Conservation (phyloP, 1,284 basidiomycete species). For the Irpex sp. region DNA sequence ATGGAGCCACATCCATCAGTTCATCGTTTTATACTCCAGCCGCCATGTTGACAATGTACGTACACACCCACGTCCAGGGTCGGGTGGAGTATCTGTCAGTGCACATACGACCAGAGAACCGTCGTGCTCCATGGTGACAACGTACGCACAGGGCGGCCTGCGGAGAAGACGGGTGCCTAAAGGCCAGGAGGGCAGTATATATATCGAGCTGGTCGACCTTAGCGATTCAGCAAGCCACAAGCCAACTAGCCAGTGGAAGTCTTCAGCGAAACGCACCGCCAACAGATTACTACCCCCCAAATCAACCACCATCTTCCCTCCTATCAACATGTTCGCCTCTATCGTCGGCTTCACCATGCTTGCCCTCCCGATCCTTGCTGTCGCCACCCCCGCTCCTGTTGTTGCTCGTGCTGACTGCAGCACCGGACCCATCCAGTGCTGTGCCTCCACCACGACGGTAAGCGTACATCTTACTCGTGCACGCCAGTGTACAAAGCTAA, state of each 20-base stretch:
- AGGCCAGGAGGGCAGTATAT: background rate
- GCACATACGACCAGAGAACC: background rate
- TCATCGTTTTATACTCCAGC: background rate
- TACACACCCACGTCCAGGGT: background rate
- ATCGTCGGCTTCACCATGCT: constrained; percentile 1
- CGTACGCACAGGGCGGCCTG: background rate
- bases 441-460: constrained; percentile 4
- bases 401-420: constrained; percentile 2
- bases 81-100: background rate
- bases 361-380: constrained; percentile 9
- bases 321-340: constrained; percentile 2
- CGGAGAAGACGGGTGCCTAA: background rate
- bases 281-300: background rate
- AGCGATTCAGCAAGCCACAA: background rate
- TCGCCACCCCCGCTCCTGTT: constrained; percentile 6
- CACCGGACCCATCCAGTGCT: constrained; percentile 12
- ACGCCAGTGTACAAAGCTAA: background rate
- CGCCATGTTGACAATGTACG: background rate
- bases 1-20: background rate
- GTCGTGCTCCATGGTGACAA: background rate
- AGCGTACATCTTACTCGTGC: background rate
- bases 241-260: background rate
- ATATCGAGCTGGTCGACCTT: background rate
- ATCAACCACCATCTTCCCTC: background rate
- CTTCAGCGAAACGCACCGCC: background rate